Base-by-base conservation (phyloP, 1,284 basidiomycete species). In the Leccinum pachyderme region DNA sequence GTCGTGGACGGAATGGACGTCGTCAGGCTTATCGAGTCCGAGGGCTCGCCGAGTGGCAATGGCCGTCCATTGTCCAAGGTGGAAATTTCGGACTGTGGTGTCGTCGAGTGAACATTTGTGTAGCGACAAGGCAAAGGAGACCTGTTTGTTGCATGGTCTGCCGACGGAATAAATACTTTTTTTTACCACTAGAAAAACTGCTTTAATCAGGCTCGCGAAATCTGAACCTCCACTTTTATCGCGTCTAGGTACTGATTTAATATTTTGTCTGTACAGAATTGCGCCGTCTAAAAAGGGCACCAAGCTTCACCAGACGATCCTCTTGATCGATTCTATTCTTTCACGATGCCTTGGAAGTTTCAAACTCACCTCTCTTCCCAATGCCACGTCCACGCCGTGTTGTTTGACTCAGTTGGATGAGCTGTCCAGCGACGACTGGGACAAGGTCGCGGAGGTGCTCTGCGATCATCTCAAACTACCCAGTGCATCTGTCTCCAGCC, bases 1-100 rank as follows among this genome's bases (percentile, higher is more conserved):
- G 87, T 90, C 44, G 84, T 89, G 15, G 81, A 87, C 39, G 91
- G 90, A 53, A 80, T 89, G 77, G 84, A 91, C 18, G 65, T 95
- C 35, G 91, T 96, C 51, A 86, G 83, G 72, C 69, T 71, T 33
- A 85, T 96, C 61, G 94, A 96, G 73, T 69, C 69, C 3, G 64
- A 79, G 33, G 91, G 91, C 13, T 79, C 82, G 4, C 18, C 18
- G 18, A 18, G 18, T 18, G 66, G 70, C 1, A 77, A 74, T 22
- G 86, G 85, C 44, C 73, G 61, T 29, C 83, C 90, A 2, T 77
- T 75, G 56, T 63, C 73, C 46, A 73, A 75, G 32, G 82, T 93
- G 59, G 74, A 75, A 28, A 88, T 94, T 64, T 78, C 80, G 24
- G 76, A 81, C 12, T 88, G 84, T 25, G 92, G 91, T 41, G 70